Evolutionary conservation across 208 protist species (phyloP).

Genomic region (Lotmaria passim): DNA sequence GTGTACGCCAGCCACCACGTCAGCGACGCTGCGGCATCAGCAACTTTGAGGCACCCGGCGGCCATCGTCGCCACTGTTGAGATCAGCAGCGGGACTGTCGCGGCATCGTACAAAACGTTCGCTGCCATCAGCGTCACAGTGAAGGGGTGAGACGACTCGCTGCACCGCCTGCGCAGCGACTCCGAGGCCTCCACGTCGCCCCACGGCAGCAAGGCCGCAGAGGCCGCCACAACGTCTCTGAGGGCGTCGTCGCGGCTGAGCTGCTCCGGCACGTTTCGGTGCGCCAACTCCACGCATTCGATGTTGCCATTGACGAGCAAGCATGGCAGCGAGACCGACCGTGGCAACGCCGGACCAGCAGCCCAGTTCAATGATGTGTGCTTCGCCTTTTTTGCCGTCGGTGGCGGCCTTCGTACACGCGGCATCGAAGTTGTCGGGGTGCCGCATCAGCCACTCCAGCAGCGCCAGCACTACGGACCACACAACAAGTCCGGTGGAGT

Average conservation of each 20-base stretch:
- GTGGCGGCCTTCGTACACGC: background rate
- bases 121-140: conserved; percentile 36
- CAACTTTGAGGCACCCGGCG: background rate
- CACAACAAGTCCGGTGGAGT: conserved; percentile 49
- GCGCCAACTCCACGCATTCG: conserved; percentile 33
- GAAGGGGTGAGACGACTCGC: background rate
- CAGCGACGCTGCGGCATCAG: background rate
- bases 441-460: conserved; percentile 39
- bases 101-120: conserved; percentile 41
- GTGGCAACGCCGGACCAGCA: conserved; percentile 40
- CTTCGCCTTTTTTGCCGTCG: background rate
- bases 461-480: conserved; percentile 43
- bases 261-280: conserved; percentile 34
- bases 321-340: conserved; percentile 31
- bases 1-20: conserved; percentile 53
- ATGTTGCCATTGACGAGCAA: conserved; percentile 31
- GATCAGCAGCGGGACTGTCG: conserved; percentile 39
- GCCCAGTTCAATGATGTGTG: conserved; percentile 37
- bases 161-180: background rate
- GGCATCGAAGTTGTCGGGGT: background rate
- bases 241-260: background rate
- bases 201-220: conserved; percentile 31
- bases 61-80: conserved; percentile 23
- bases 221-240: background rate
- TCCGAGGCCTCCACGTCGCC: conserved; percentile 10